Base-by-base conservation (phyloP, 1,139 yeast genomes). In the Lodderomyces metapsilosis region DNA sequence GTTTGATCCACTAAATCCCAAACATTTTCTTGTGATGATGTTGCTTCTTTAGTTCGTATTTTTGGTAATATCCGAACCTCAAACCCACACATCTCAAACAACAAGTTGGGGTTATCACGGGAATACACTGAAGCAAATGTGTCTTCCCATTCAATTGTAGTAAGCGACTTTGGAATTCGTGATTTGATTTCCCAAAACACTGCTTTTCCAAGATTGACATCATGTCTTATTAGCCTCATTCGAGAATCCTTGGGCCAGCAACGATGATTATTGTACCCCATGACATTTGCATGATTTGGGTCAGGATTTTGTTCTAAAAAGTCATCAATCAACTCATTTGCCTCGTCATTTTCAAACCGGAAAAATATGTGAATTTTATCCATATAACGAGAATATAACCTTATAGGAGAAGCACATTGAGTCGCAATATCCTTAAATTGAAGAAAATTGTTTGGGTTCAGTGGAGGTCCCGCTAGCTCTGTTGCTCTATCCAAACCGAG, bases 181-280 rank as follows among this genome's bases (percentile, higher is more conserved):
- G 84, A 82, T 34, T 82, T 74, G 34, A 94, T 67, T 59, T 92
- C 97, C 96, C 97, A 89, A 59, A 86, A 88, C 0, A 82, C 85
- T 1, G 98, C 97, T 44, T 94, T 73, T 1, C 98, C 98, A 3
- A 92, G 71, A 51, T 89, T 87, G 3, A 92, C 98, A 65, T 94
- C 98, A 48, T 83, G 85, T 38, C 97, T 74, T 81, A 91, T 84
- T 39, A 92, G 66, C 51, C 91, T 78, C 98, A 94, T 92, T 47
- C 98, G 75, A 13, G 83, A 69, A 58, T 92, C 98, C 39, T 88
- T 71, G 3, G 98, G 97, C 99, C 99, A 94, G 58, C 98, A 89
- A 41, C 82, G 81, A 52, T 86, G 88, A 52, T 88, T 88, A 52
- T 87, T 88, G 60, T 91, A 92, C 0, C 95, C 95, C 18, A 85